Percentiles rank a stretch among this genome's conserved stretches.
phyloP scores from a whole-genome alignment of 2,329 filamentous ascomycete genomes.

The Fusarium continuum region DNA sequence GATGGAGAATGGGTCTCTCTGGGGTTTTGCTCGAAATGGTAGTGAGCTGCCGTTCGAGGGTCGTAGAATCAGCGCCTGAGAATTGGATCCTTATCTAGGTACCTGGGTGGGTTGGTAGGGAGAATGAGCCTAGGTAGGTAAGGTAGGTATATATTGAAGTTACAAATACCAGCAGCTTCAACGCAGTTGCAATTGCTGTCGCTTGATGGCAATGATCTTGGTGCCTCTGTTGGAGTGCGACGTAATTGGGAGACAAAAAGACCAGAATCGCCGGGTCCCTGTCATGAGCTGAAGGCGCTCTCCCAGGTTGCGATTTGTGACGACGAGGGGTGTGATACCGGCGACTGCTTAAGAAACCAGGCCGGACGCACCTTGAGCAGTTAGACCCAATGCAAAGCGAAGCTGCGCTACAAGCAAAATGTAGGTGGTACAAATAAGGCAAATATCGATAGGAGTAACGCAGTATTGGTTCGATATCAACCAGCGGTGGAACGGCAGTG shows the following conservation, averaged over 20 bases:
- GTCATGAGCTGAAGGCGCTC: constrained; percentile 3
- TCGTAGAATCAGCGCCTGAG: constrained; percentile 23
- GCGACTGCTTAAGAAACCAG: constrained; percentile 6
- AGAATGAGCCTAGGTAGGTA: constrained; percentile 7
- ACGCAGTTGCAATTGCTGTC: constrained; percentile 10
- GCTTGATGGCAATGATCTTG: constrained; percentile 9
- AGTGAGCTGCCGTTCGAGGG: constrained; percentile 27
- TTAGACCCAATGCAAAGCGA: constrained; percentile 22
- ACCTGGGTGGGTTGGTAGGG: constrained; percentile 14
- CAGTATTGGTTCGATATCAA: constrained; percentile 22
- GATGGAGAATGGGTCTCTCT: constrained; percentile 27
- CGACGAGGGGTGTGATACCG: constrained; percentile 28
- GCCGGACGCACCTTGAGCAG: constrained; percentile 15
- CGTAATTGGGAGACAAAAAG: constrained; percentile 8
- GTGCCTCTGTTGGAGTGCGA: constrained; percentile 10
- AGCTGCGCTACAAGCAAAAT: constrained; percentile 18
- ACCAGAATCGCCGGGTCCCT: constrained; percentile 12
- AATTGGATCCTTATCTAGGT: no score
- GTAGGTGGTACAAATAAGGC: constrained; percentile 15
- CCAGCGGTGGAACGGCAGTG: constrained; percentile 7
- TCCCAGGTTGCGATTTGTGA: constrained; percentile 22
- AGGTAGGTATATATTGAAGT: constrained; percentile 10
- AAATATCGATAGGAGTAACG: constrained; percentile 12
- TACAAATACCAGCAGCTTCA: constrained; percentile 21
- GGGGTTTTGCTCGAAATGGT: constrained; percentile 27